Percentiles rank a stretch among this genome's conserved stretches.
These are phyloP conservation scores for Pugionium cornutum DNA, from an alignment of 345 rosid genomes.

Conservation along the genomic window DNA sequence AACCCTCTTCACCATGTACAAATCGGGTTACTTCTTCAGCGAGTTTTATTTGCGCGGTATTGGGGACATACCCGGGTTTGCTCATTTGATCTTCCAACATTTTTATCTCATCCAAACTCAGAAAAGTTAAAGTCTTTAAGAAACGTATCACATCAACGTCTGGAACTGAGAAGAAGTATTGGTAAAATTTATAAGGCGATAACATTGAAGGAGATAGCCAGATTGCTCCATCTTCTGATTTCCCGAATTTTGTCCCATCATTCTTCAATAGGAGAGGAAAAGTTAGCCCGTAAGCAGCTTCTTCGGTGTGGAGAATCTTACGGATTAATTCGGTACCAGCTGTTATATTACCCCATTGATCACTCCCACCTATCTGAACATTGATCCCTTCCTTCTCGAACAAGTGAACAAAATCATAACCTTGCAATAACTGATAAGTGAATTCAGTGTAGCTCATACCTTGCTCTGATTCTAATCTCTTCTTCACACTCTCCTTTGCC, in stretches of 20 bases:
- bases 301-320: slow-evolving; percentile 71
- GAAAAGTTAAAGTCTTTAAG: slow-evolving; percentile 72
- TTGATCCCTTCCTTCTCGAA: slow-evolving; percentile 69
- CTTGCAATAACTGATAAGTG: slow-evolving; percentile 90
- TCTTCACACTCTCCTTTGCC: slow-evolving; percentile 88
- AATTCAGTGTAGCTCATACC: slow-evolving; percentile 96
- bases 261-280: slow-evolving; percentile 86
- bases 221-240: slow-evolving; percentile 97
- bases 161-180: slow-evolving; percentile 90
- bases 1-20: slow-evolving; percentile 90
- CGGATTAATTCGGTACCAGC: slow-evolving; percentile 91
- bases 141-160: slow-evolving; percentile 80
- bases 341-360: slow-evolving; percentile 95
- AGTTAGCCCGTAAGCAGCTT: slow-evolving; percentile 76
- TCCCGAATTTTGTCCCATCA: slow-evolving; percentile 91
- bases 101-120: slow-evolving; percentile 67
- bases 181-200: slow-evolving; percentile 90
- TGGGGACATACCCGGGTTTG: slow-evolving; percentile 69
- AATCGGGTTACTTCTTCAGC: slow-evolving; percentile 91
- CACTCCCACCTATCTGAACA: slow-evolving; percentile 98
- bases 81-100: slow-evolving; percentile 67
- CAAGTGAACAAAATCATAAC: slow-evolving; percentile 74
- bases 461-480: slow-evolving; percentile 89
- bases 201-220: slow-evolving; percentile 78
- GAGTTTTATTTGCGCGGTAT: slow-evolving; percentile 66